phyloP scores from a whole-genome alignment of 2,329 filamentous ascomycete genomes.

The Alternaria arbusti region DNA sequence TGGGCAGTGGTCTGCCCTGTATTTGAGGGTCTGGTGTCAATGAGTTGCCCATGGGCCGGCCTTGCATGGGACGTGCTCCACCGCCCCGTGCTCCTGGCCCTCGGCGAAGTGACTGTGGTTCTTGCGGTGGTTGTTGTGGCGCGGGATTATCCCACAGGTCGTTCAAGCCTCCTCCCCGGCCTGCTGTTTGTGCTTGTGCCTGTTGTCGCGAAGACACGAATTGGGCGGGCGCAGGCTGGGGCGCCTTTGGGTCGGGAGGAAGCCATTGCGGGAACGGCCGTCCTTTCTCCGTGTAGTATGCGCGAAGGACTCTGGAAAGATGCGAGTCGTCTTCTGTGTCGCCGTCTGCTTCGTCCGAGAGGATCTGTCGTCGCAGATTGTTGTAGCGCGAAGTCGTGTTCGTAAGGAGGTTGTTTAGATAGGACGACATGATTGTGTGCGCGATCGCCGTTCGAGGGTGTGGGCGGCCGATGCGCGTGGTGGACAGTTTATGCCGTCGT shows the following conservation, averaged over 20 bases:
- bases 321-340: slow-evolving; percentile 85
- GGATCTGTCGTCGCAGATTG: slow-evolving; percentile 67
- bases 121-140: slow-evolving; percentile 47
- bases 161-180: slow-evolving; percentile 57
- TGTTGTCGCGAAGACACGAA: slow-evolving; percentile 58
- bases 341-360: slow-evolving; percentile 65
- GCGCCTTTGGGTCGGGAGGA: slow-evolving; percentile 83
- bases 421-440: slow-evolving; percentile 62
- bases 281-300: slow-evolving; percentile 90
- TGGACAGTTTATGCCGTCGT: neutral
- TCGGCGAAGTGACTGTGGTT: slow-evolving; percentile 51
- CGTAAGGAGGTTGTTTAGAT: slow-evolving; percentile 75
- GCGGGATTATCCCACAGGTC: slow-evolving; percentile 64
- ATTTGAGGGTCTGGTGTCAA: slow-evolving; percentile 41
- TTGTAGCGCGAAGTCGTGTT: slow-evolving; percentile 64
- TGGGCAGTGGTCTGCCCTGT: slow-evolving; percentile 69
- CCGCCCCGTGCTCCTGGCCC: slow-evolving; percentile 53
- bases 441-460: neutral
- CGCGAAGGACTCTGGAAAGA: slow-evolving; percentile 89
- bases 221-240: slow-evolving; percentile 54
- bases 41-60: slow-evolving; percentile 39
- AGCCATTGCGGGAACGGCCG: slow-evolving; percentile 84
- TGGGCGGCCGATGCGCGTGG: neutral
- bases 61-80: slow-evolving; percentile 35
- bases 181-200: slow-evolving; percentile 34